Base-by-base conservation (phyloP, 2,329 filamentous ascomycete genomes). In the Colletotrichum gigasporum region DNA sequence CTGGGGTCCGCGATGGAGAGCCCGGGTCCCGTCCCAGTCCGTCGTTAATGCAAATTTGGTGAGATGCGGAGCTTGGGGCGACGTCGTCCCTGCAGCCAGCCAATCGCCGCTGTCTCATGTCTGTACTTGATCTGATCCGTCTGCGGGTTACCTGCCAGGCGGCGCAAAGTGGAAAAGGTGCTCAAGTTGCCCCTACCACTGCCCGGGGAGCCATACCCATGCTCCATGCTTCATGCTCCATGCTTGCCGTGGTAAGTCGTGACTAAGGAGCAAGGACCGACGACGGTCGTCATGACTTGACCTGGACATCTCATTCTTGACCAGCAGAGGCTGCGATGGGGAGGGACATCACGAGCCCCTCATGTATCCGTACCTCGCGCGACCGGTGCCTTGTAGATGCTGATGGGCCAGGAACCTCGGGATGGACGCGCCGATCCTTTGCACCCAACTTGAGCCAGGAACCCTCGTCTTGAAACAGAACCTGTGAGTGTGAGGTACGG, bases 121-220 rank as follows among this genome's bases (percentile, higher is more conserved):
- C 61, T 53, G 32, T 53, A 53, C 39, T 60, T 64, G 61, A 64
- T 63, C 61, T 60, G 47, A 35, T 42, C 55, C 55, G 34, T 47
- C 11, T 11, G 22, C 28, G 16, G n/a, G 34, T 42, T 51, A 64
- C 45, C 61, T 53, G 47, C 47, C 47, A 53, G 61, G 18, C 55
- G 55, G 55, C 32, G 47, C 61, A 41, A 16, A 14, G 32, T 53
- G 47, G 47, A 48, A 64, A 50, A 55, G 56, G 48, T 61, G 62
- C 50, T 44, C 62, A 65, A 65, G 34, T 50, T 65, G 41, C 62
- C 62, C 61, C 34, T 65, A 47, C 48, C 62, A 42, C 34, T 28
- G 18, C 28, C 62, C 35, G n/a, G 62, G 62, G 62, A 65, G 48
- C 34, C 48, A 55, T 54, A 48, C 28, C 28, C 20, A 18, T 54